A percentile compares a stretch with the other conserved stretches of the same genome.
These are phyloP conservation scores for Blastobotrys robertii DNA, from an alignment of 805 yeast genomes.

Conservation along the genomic window DNA sequence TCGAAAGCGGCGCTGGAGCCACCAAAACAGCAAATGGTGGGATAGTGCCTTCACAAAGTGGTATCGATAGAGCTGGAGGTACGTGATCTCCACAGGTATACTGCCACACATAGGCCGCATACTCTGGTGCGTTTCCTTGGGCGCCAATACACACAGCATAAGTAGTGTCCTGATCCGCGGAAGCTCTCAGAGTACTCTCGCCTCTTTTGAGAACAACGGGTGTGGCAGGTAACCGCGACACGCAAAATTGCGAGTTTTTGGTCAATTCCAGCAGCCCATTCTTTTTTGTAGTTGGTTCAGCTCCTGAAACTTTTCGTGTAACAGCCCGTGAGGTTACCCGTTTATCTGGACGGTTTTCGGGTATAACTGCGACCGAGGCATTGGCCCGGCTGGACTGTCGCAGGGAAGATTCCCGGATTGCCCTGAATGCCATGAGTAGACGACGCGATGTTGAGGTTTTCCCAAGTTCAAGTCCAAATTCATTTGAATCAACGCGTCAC, in stretches of 20 bases:
- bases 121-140: constrained; percentile 32
- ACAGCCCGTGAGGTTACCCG: too few relatives aligned
- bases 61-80: constrained; percentile 50
- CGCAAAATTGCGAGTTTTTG: constrained; percentile 47
- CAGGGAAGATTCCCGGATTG: too few relatives aligned
- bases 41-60: constrained; percentile 13
- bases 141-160: constrained; percentile 31
- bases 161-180: constrained; percentile 37
- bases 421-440: too few relatives aligned
- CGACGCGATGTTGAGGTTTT: too few relatives aligned
- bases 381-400: too few relatives aligned
- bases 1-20: constrained; percentile 42
- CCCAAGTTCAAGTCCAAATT: too few relatives aligned
- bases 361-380: too few relatives aligned
- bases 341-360: too few relatives aligned
- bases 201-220: constrained; percentile 35
- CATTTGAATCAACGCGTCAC: too few relatives aligned
- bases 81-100: constrained; percentile 50
- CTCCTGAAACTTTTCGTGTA: too few relatives aligned
- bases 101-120: constrained; percentile 56
- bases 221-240: constrained; percentile 44
- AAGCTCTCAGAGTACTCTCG: constrained; percentile 28
- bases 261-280: constrained; percentile 40
- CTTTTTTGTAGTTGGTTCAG: neutral
- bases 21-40: constrained; percentile 43